Base-by-base conservation (phyloP, 1,284 basidiomycete species). In the Heterobasidion annosum region DNA sequence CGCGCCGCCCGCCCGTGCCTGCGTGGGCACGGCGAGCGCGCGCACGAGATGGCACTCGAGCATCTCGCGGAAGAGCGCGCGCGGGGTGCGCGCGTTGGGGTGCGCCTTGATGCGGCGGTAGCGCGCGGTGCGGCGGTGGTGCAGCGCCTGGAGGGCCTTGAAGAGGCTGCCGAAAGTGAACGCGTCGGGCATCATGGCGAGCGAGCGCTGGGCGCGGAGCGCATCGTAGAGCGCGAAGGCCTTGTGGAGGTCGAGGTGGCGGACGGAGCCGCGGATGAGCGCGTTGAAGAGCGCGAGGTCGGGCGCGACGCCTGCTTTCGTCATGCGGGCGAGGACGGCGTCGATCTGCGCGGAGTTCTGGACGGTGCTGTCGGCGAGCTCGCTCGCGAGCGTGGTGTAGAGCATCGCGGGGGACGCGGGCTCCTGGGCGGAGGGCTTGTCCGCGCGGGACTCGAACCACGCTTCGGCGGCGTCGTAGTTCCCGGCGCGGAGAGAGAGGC, bases 51-150 rank as follows among this genome's bases (percentile, higher is more conserved):
- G 69, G 54, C 64, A 67, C 42, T 57, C 52, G 50, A 77, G 63
- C 73, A 82, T 73, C 37, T 80, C 73, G 16, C 64, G 66, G 63
- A 73, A 79, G n/a, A 82, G 65, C n/a, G 61, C 58, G 19, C 78
- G 73, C 4, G 75, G 70, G 8, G 64, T 57, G 1, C 73, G 59
- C 16, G 65, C 61, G 43, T 68, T 62, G 18, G 56, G 54, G 3
- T 65, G 57, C 0, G 43, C 55, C 42, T 61, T 57, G 19, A 60
- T 54, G 34, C 54, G 53, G 43, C 70, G 68, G 0, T 56, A 56
- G 1, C 56, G 35, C 13, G 57, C 55, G 34, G 46, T 61, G 3
- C 61, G 61, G 10, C 32, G n/a, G 34, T 44, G 16, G 16, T 65
- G 59, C 13, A 62, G 58, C 37, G 62, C 55, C 48, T 62, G 65